Base-by-base conservation (phyloP, 2,329 filamentous ascomycete species). In the Diaporthe sp. region DNA sequence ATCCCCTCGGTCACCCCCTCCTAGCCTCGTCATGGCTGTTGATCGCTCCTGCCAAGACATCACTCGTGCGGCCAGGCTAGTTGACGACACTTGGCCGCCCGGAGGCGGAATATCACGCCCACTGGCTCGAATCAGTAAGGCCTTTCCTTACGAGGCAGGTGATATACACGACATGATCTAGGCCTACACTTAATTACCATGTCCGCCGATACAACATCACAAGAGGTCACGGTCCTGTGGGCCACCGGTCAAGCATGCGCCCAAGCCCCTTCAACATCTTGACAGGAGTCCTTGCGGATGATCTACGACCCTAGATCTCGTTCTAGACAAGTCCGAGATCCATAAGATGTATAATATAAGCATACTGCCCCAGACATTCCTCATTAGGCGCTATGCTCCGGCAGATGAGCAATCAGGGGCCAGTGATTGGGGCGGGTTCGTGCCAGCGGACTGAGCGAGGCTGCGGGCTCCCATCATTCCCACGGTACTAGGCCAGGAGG, bases 41-140 rank as follows among this genome's bases (percentile, higher is more conserved):
- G 34, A 19, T 73, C 70, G 28, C 71, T 65, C n/a, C 61, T 73
- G 71, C 71, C 71, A 73, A 65, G 71, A 65, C 71, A 65, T 34
- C 37, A 28, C 15, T 28, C 25, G 19, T 19, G 58, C 59, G 10
- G 19, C 46, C 34, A 42, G 34, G n/a, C 42, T 22, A 15, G 69
- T 73, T 73, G 70, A 73, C 70, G 70, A 72, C 70, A 73, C 22
- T 62, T 55, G 34, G 22, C 22, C 34, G 58, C 58, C 46, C 58
- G 39, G 58, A 62, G 58, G 58, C 70, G 70, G 49, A 53, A 73
- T 62, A 31, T 44, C 34, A 55, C 46, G 58, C 46, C 42, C 58
- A 44, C 31, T 34, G 46, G 19, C 58, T n/a, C 46, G 28, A 55
- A 55, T 3, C 49, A 69, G 65, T 19, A 69, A 46, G 17, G 37